Percentiles rank a stretch among this genome's conserved stretches.
Evolutionary conservation across 108 stramenopile genomes (phyloP).

Genomic region (Cyclotella cryptica): DNA sequence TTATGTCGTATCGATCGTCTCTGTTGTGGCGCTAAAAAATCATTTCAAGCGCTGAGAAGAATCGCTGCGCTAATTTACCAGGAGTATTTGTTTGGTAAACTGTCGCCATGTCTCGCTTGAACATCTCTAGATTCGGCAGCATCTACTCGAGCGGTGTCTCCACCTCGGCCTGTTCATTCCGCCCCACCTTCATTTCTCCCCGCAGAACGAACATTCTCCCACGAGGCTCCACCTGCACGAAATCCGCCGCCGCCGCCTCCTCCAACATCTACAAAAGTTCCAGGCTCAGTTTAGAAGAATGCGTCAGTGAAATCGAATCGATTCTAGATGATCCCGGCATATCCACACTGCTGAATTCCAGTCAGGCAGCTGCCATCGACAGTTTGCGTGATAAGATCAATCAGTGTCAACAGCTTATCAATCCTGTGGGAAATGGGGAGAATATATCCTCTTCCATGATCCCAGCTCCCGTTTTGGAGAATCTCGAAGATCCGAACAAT

Average conservation of each 20-base stretch:
- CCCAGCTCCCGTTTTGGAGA: slow-evolving; percentile 12
- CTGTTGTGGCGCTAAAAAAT: too few species aligned
- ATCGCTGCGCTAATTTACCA: too few species aligned
- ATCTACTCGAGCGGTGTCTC: not conserved
- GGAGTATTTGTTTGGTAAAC: too few species aligned
- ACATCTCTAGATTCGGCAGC: not conserved
- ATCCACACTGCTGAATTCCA: not conserved
- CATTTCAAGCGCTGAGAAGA: too few species aligned
- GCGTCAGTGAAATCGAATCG: slow-evolving; percentile 20
- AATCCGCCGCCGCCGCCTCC: not conserved
- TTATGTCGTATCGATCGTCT: too few species aligned
- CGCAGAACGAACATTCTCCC: not conserved
- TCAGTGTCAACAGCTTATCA: slow-evolving; percentile 9
- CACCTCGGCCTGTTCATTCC: slow-evolving; percentile 2
- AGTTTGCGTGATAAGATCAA: slow-evolving; percentile 17
- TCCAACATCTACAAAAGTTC: not conserved
- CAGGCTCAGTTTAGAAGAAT: slow-evolving; percentile 19
- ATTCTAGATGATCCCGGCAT: slow-evolving; percentile 21
- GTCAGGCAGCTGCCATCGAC: slow-evolving; percentile 2
- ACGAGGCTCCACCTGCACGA: not conserved
- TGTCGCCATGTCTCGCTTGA: not conserved
- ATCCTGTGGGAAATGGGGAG: not conserved
- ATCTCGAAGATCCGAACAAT: slow-evolving; percentile 21
- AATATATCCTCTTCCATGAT: not conserved
- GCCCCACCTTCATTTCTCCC: slow-evolving; percentile 18